These are phyloP conservation scores for Metschnikowia lunata DNA, from an alignment of 805 yeast genomes.

Conservation along the genomic window DNA sequence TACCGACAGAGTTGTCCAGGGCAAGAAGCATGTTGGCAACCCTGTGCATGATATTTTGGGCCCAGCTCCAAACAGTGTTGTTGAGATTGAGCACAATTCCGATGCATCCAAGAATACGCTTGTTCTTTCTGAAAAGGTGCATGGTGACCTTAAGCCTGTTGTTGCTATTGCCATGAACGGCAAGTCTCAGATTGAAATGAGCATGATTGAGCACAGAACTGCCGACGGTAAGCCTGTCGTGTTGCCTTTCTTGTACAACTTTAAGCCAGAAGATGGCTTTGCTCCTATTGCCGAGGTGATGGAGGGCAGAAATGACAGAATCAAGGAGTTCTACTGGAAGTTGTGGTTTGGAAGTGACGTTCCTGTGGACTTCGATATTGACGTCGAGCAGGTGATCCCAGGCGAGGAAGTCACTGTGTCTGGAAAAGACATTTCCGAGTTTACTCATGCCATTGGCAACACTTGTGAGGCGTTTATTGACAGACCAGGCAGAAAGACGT, in stretches of 20 bases:
- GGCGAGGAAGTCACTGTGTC: constrained; percentile 69
- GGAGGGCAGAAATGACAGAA: constrained; percentile 87
- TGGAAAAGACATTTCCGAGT: constrained; percentile 77
- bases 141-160: constrained; percentile 64
- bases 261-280: constrained; percentile 83
- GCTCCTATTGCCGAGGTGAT: constrained; percentile 90
- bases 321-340: constrained; percentile 95
- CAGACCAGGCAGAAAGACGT: constrained; percentile 75
- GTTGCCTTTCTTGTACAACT: constrained; percentile 72
- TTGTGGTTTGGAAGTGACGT: constrained; percentile 77
- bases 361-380: constrained; percentile 64
- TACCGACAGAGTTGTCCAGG: constrained; percentile 79
- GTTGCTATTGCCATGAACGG: constrained; percentile 55
- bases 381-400: constrained; percentile 64
- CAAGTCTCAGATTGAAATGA: constrained; percentile 55
- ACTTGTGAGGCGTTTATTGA: constrained; percentile 93
- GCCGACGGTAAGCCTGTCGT: constrained; percentile 70
- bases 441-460: constrained; percentile 96
- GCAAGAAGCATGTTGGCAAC: constrained; percentile 69
- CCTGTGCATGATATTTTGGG: constrained; percentile 77
- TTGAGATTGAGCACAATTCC: constrained; percentile 51
- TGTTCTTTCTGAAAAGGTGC: constrained; percentile 63
- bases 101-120: constrained; percentile 55
- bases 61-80: constrained; percentile 59
- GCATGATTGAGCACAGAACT: constrained; percentile 84